Conservation (phyloP, 163 green algal genomes). For the Chloromonas sp. region DNA sequence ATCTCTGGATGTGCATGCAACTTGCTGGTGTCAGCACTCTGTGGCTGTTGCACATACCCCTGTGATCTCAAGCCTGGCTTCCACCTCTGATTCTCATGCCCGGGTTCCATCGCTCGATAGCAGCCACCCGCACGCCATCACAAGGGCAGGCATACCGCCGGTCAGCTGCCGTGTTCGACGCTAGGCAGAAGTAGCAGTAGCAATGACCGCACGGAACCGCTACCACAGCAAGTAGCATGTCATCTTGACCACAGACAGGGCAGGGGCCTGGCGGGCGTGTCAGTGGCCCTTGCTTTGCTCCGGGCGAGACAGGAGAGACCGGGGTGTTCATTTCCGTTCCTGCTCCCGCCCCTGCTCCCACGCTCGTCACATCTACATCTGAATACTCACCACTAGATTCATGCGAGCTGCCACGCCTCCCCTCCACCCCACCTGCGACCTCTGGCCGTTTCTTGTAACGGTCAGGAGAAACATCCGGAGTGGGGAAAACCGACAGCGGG, state of each 20-base stretch:
- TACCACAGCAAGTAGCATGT: slow-evolving; percentile 53
- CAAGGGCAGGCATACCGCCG: slow-evolving; percentile 49
- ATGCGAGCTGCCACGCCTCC: no score
- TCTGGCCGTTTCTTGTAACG: no score
- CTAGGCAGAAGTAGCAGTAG: slow-evolving; percentile 93
- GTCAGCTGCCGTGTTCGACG: slow-evolving; percentile 44
- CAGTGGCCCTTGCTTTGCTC: not conserved
- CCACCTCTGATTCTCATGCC: not conserved
- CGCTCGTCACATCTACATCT: not conserved
- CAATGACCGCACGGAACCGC: slow-evolving; percentile 74
- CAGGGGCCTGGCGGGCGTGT: slow-evolving; percentile 22
- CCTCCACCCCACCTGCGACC: no score
- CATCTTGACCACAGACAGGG: slow-evolving; percentile 49
- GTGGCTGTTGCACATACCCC: no score
- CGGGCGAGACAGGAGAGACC: not conserved
- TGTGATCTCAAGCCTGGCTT: no score
- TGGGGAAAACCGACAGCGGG: no score
- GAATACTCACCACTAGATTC: no score
- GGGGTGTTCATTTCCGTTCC: no score
- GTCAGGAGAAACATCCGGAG: no score
- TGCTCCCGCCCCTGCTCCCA: slow-evolving; percentile 12
- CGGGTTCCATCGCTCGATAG: slow-evolving; percentile 42
- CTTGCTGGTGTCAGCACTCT: no score
- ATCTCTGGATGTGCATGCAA: no score
- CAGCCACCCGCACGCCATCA: slow-evolving; percentile 47